Percentiles rank a stretch among this genome's conserved stretches.
phyloP scores from a whole-genome alignment of 2,329 filamentous ascomycete species.

The Stachybotrys echinatus region DNA sequence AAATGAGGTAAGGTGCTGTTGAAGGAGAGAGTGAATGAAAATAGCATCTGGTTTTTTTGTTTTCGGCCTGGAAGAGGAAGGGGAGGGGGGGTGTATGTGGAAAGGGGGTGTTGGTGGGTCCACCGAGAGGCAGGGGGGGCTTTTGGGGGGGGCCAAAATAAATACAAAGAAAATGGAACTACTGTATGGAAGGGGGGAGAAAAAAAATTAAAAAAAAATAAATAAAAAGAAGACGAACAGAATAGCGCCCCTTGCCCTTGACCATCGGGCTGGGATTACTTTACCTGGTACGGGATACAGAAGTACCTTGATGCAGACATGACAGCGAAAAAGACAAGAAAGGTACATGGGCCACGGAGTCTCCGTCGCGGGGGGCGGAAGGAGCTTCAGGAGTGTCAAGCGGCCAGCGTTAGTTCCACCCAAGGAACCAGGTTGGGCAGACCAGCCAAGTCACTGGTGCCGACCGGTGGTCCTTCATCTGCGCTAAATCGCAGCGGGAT shows the following conservation, averaged over 20 bases:
- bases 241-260: not conserved
- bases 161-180: too few relatives aligned
- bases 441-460: conserved; percentile 11
- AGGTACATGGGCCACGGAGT: not conserved
- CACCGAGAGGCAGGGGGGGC: not conserved
- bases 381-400: not conserved
- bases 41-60: not conserved
- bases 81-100: not conserved
- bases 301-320: not conserved
- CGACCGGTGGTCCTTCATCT: conserved; percentile 19
- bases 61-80: not conserved
- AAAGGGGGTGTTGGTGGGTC: not conserved
- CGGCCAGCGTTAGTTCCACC: not conserved
- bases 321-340: not conserved
- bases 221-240: not conserved
- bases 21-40: not conserved
- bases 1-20: not conserved
- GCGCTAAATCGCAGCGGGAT: not conserved
- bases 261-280: not conserved
- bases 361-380: not conserved
- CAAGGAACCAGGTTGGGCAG: not conserved
- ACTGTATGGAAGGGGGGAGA: too few relatives aligned
- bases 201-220: too few relatives aligned
- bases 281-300: too few relatives aligned
- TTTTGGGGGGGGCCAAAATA: not conserved